These are phyloP conservation scores for Clitopilus passeckerianus DNA, from an alignment of 768 basidiomycete species.

Conservation along the genomic window DNA sequence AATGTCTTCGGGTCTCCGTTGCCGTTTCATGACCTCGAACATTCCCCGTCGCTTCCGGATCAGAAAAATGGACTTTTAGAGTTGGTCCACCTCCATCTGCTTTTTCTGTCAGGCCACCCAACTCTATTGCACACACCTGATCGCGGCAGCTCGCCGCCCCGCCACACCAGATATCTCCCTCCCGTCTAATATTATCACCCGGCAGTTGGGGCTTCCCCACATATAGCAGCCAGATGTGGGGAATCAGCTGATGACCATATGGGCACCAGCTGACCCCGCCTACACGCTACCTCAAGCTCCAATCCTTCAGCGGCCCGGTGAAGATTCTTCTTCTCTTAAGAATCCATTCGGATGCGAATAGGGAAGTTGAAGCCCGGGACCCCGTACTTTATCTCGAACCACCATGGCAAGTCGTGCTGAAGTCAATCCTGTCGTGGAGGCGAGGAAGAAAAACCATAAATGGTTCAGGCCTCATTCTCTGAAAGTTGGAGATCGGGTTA, in stretches of 20 bases:
- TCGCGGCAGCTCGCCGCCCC: not conserved
- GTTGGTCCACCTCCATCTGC: not conserved
- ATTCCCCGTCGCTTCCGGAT: not conserved
- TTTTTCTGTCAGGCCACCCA: no score
- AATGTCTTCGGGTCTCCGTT: not conserved
- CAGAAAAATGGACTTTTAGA: not conserved
- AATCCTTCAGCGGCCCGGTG: not conserved
- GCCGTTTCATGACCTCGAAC: not conserved
- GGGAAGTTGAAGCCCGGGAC: not conserved
- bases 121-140: not conserved
- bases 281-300: not conserved
- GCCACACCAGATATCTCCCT: not conserved
- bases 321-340: not conserved
- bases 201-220: not conserved
- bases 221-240: not conserved
- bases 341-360: not conserved
- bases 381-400: not conserved
- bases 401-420: not conserved
- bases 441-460: not conserved
- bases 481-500: slow-evolving; percentile 24
- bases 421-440: not conserved
- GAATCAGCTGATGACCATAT: not conserved
- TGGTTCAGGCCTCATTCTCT: slow-evolving; percentile 23
- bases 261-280: not conserved
- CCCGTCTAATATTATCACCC: not conserved